Percentiles rank a stretch among this genome's conserved stretches.
Evolutionary conservation across 2,329 filamentous ascomycete species (phyloP).

Genomic region (Fusarium sp.): DNA sequence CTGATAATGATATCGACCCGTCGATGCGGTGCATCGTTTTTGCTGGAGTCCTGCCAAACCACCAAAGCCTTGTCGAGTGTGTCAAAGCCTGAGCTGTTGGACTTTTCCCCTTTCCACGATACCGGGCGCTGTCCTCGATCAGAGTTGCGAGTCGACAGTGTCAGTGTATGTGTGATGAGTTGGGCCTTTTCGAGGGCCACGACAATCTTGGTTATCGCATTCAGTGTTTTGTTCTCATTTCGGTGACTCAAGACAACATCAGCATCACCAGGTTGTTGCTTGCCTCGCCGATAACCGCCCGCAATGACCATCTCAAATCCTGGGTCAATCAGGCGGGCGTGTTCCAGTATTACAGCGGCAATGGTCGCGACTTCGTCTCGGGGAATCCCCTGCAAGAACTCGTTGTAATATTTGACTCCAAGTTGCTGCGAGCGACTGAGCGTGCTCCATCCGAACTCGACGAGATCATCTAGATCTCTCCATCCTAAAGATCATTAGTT

Average conservation of each 20-base stretch:
- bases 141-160: constrained; percentile 74
- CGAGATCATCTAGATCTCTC: constrained; percentile 85
- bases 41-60: constrained; percentile 75
- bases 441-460: constrained; percentile 81
- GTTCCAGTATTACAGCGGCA: constrained; percentile 67
- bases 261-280: constrained; percentile 79
- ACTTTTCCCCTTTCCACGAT: constrained; percentile 59
- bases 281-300: constrained; percentile 85
- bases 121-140: constrained; percentile 74
- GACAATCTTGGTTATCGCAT: constrained; percentile 80
- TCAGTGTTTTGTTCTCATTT: constrained; percentile 72
- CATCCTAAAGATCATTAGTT: constrained; percentile 62
- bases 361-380: constrained; percentile 79
- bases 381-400: constrained; percentile 78
- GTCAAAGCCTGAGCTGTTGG: constrained; percentile 75
- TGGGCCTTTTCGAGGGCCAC: constrained; percentile 72
- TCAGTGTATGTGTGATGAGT: constrained; percentile 85
- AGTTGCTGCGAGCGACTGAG: constrained; percentile 89
- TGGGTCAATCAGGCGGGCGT: constrained; percentile 71
- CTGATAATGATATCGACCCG: constrained; percentile 92
- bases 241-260: constrained; percentile 87
- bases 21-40: constrained; percentile 66
- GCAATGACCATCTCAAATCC: constrained; percentile 72
- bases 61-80: constrained; percentile 91
- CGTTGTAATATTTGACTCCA: constrained; percentile 92